Percentiles rank a stretch among this genome's conserved stretches.
Conservation (phyloP, 306 rosid genomes). For the Lathyrus oleraceus region DNA sequence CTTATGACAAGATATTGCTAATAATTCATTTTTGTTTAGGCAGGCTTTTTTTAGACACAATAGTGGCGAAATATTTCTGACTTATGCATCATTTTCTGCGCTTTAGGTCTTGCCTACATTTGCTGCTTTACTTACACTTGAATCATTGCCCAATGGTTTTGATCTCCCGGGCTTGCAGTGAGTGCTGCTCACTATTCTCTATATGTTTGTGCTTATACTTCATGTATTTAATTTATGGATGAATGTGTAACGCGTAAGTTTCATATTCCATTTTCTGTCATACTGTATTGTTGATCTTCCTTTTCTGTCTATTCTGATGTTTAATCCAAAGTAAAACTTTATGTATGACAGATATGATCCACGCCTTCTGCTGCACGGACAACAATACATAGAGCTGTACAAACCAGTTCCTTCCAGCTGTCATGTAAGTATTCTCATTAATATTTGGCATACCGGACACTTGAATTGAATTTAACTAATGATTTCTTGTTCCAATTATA, state of each 20-base stretch:
- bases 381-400: conserved; percentile 85
- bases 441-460: conserved; percentile 31
- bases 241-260: conserved; percentile 12
- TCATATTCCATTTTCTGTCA: conserved; percentile 15
- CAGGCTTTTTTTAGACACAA: not conserved
- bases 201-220: conserved; percentile 19
- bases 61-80: not conserved
- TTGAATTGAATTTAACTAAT: conserved; percentile 21
- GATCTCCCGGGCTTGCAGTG: conserved; percentile 75
- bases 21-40: conserved; percentile 4
- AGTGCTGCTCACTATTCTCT: conserved; percentile 47
- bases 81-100: conserved; percentile 26
- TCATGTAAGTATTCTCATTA: conserved; percentile 55
- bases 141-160: conserved; percentile 33
- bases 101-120: conserved; percentile 85
- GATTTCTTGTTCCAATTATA: conserved; percentile 19
- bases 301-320: conserved; percentile 5
- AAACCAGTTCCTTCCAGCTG: conserved; percentile 79
- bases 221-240: not conserved
- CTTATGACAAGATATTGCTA: not conserved
- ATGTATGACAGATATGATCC: conserved; percentile 69
- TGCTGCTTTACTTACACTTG: conserved; percentile 57
- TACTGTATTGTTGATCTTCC: not conserved
- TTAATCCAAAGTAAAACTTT: conserved; percentile 21
- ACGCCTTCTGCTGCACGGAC: conserved; percentile 86